These are phyloP conservation scores for Fragilaria crotonensis DNA, from an alignment of 108 stramenopile species.

Conservation along the genomic window DNA sequence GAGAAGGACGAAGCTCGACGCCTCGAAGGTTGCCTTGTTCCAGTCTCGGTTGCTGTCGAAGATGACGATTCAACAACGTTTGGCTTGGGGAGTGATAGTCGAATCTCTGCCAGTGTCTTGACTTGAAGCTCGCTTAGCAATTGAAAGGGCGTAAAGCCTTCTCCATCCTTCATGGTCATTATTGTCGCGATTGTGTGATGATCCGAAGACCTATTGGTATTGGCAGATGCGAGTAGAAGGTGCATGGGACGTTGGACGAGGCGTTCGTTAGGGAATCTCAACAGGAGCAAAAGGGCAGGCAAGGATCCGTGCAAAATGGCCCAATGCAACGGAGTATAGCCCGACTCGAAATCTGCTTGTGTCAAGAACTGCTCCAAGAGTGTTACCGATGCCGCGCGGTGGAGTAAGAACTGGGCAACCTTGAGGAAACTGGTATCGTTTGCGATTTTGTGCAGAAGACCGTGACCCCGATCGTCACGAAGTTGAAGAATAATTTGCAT, in stretches of 20 bases:
- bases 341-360: constrained; percentile 42
- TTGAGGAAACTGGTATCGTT: background rate
- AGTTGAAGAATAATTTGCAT: too few relatives aligned
- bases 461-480: background rate
- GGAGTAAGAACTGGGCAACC: background rate
- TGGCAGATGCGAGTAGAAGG: background rate
- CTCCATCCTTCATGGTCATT: constrained; percentile 7
- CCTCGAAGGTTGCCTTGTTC: background rate
- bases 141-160: constrained; percentile 55
- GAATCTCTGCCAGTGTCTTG: constrained; percentile 38
- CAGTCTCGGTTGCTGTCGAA: background rate
- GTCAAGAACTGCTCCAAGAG: constrained; percentile 12
- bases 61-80: background rate
- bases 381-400: constrained; percentile 7
- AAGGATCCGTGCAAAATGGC: constrained; percentile 48
- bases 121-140: constrained; percentile 44
- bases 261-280: constrained; percentile 21
- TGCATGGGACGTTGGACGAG: constrained; percentile 31
- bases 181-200: background rate
- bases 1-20: background rate
- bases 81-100: constrained; percentile 11
- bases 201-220: background rate
- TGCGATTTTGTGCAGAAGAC: background rate
- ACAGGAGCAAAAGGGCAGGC: constrained; percentile 35
- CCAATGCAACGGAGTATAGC: constrained; percentile 62